Conservation (phyloP, 108 stramenopile genomes). For the Thalassiosira profunda region DNA sequence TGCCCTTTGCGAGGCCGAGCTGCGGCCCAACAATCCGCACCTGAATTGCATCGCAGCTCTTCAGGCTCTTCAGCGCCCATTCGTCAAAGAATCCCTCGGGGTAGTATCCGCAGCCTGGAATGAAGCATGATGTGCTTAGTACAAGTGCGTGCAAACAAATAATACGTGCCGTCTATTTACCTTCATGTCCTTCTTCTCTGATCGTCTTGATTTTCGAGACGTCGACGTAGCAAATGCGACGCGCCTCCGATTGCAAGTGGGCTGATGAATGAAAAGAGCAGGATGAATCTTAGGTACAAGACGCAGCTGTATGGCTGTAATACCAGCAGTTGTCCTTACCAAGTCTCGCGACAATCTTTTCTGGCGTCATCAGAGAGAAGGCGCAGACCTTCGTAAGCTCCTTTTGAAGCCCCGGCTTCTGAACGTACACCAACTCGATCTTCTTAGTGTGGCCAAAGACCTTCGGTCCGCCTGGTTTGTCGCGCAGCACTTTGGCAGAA, state of each 20-base stretch:
- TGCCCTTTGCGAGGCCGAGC: conserved; percentile 19
- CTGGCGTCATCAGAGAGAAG: conserved; percentile 16
- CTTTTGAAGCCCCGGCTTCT: conserved; percentile 3
- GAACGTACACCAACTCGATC: conserved; percentile 23
- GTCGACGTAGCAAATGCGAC: neutral
- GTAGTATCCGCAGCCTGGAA: conserved; percentile 30
- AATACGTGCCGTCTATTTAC: neutral
- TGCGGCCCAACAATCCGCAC: conserved; percentile 23
- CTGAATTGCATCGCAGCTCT: conserved; percentile 23
- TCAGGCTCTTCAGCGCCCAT: neutral
- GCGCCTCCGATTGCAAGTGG: conserved; percentile 9
- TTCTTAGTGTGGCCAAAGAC: neutral
- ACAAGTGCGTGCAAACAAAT: neutral
- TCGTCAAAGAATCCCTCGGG: conserved; percentile 30
- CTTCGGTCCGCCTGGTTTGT: neutral
- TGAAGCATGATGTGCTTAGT: neutral
- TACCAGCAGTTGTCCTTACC: neutral
- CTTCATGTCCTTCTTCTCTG: conserved; percentile 29
- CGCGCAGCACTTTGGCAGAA: neutral
- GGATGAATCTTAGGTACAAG: too few relatives aligned
- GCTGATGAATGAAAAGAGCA: neutral
- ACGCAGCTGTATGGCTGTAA: too few relatives aligned
- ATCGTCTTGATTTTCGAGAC: conserved; percentile 15
- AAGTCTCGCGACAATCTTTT: conserved; percentile 31
- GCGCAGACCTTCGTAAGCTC: conserved; percentile 24